Base-by-base conservation (phyloP, 2,329 filamentous ascomycete genomes). In the Pseudogymnoascus sp. region DNA sequence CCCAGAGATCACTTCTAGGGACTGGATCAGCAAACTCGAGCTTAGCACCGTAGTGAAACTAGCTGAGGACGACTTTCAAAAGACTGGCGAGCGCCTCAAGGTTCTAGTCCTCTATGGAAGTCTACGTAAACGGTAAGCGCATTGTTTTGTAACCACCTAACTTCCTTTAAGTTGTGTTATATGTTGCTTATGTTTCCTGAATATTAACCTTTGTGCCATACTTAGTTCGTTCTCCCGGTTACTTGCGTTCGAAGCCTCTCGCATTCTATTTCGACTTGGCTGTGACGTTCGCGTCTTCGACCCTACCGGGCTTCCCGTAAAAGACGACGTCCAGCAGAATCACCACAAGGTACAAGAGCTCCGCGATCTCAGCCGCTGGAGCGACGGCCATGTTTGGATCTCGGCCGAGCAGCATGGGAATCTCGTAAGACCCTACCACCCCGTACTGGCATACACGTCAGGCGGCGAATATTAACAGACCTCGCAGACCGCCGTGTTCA, bases 391-490 rank as follows among this genome's bases (percentile, higher is more conserved):
- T 68, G 68, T 89, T 14, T 89, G 86, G 86, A 75, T 86, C 8
- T 84, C 81, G 7, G 85, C 85, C 0, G 86, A 89, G 69, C 86
- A 89, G 73, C 86, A 89, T 66, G 86, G 86, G 0, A 87, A 84
- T 66, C 67, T 88, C 41, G 82, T 84, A 62, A 68, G 77, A 68
- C 60, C n/a, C n/a, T n/a, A n/a, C 38, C 22, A 56, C 40, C 11
- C 28, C 24, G 43, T 65, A 28, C 22, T 59, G 26, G 31, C 35
- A 28, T 65, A 24, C 7, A 62, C 22, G 56, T 40, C 37, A 43
- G 19, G 16, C 19, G 26, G 24, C 26, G 46, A 53, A 38, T 65
- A 63, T 60, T 67, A 26, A 65, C 24, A 26, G n/a, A 4, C 31
- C 16, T 46, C 46, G 6, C 60, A 83, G 78, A 88, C 85, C 0